Evolutionary conservation across 192 early-diverging fungal species (phyloP).

Genomic region (Oehlia diaphana): DNA sequence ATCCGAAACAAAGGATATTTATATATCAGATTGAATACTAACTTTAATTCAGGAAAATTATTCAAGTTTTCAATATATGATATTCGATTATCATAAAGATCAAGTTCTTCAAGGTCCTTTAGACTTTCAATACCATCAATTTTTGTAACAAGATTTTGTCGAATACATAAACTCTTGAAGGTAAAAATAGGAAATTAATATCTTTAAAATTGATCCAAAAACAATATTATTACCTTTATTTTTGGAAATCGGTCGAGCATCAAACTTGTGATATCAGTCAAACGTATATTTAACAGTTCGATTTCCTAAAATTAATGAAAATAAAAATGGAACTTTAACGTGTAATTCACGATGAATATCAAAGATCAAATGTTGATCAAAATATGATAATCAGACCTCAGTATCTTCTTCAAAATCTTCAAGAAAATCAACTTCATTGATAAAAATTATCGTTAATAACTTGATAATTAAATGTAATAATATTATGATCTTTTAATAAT

Average conservation of each 20-base stretch:
- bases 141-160: constrained; percentile 82
- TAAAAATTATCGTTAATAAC: not conserved
- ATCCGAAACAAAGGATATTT: not conserved
- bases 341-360: not conserved
- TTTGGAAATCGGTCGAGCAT: constrained; percentile 61
- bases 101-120: constrained; percentile 71
- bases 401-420: constrained; percentile 3
- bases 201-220: not conserved
- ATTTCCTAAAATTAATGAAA: constrained; percentile 51
- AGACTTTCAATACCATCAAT: constrained; percentile 62
- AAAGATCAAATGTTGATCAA: not conserved
- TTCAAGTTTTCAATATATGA: constrained; percentile 68
- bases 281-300: constrained; percentile 66
- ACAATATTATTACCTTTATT: constrained; percentile 54
- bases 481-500: too few species aligned
- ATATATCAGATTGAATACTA: constrained; percentile 21
- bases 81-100: constrained; percentile 96
- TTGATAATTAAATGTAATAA: too few species aligned
- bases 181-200: not conserved
- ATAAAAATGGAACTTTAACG: too few species aligned
- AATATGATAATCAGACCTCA: not conserved
- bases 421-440: not conserved
- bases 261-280: constrained; percentile 54
- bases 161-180: constrained; percentile 68
- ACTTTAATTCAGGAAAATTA: constrained; percentile 60